Evolutionary conservation across 495 filamentous ascomycete genomes (phyloP).

Genomic region (Penicillium maclennaniae): DNA sequence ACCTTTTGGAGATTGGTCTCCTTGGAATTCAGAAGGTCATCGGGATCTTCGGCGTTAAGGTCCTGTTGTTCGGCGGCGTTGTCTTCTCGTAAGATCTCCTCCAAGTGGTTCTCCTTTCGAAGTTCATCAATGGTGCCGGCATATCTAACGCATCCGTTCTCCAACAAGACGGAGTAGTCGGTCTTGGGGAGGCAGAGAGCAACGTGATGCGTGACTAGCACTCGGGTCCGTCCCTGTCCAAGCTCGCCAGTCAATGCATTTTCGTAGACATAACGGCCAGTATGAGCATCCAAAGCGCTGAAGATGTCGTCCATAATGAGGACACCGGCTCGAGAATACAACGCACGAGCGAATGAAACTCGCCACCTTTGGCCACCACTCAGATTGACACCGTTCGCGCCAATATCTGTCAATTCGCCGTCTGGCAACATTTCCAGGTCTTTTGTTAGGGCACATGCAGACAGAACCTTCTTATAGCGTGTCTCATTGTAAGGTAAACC

Average conservation of each 20-base stretch:
- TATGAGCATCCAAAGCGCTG: conserved; percentile 64
- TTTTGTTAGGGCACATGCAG: conserved; percentile 67
- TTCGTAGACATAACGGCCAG: conserved; percentile 73
- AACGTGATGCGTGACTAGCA: conserved; percentile 82
- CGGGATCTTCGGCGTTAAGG: conserved; percentile 1
- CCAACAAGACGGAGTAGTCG: conserved; percentile 66
- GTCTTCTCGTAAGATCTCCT: conserved; percentile 25
- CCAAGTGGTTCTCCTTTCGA: conserved; percentile 19
- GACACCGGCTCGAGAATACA: conserved; percentile 77
- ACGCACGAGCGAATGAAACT: conserved; percentile 69
- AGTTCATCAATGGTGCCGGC: conserved; percentile 28
- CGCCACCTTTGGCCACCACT: conserved; percentile 84
- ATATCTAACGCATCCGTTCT: conserved; percentile 50
- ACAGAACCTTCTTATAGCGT: conserved; percentile 62
- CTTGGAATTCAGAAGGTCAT: conserved; percentile 9
- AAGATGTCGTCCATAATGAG: conserved; percentile 85
- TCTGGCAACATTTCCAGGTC: conserved; percentile 71
- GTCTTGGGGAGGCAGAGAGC: conserved; percentile 64
- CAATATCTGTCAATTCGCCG: conserved; percentile 75
- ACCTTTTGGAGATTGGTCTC: conserved; percentile 23
- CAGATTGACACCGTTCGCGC: conserved; percentile 77
- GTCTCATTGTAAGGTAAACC: conserved; percentile 62
- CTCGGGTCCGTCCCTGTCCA: conserved; percentile 64
- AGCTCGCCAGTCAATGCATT: conserved; percentile 68
- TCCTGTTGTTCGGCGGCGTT: conserved; percentile 7